Evolutionary conservation across 352 stramenopile species (phyloP).

Genomic region (Stramenopiles sp.): DNA sequence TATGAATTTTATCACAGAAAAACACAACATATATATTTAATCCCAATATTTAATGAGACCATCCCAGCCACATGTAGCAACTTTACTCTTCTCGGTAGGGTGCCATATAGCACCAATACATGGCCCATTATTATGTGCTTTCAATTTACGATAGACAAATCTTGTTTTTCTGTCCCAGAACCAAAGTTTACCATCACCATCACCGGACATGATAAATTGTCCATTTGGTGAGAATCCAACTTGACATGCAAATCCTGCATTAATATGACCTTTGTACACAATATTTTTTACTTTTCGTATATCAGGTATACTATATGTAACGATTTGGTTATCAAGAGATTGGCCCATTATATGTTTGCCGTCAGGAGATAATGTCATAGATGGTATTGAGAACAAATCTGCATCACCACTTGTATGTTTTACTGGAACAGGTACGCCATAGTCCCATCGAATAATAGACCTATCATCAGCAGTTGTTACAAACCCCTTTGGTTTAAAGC

Average conservation of each 20-base stretch:
- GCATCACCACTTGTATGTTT: slow-evolving; percentile 97
- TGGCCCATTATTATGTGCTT: slow-evolving; percentile 59
- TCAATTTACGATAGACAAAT: slow-evolving; percentile 34
- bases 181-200: slow-evolving; percentile 77
- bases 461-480: slow-evolving; percentile 90
- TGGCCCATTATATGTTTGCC: slow-evolving; percentile 64
- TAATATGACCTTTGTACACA: slow-evolving; percentile 52
- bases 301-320: slow-evolving; percentile 68
- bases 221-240: slow-evolving; percentile 78
- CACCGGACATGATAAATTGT: slow-evolving; percentile 64
- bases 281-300: slow-evolving; percentile 37
- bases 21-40: no score
- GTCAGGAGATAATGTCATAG: slow-evolving; percentile 59
- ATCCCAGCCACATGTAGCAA: slow-evolving; percentile 92
- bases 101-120: slow-evolving; percentile 78
- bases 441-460: slow-evolving; percentile 90
- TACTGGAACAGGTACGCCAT: slow-evolving; percentile 75
- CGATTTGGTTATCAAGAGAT: slow-evolving; percentile 90
- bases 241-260: slow-evolving; percentile 76
- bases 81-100: slow-evolving; percentile 67
- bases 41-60: slow-evolving; percentile 92
- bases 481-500: slow-evolving; percentile 81
- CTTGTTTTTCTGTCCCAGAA: slow-evolving; percentile 95
- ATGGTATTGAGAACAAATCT: slow-evolving; percentile 92
- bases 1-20: no score